Evolutionary conservation across 2,329 filamentous ascomycete species (phyloP), one percentile per base, ranked within the genome.

Genomic region (Cladorrhinum sp.): DNA sequence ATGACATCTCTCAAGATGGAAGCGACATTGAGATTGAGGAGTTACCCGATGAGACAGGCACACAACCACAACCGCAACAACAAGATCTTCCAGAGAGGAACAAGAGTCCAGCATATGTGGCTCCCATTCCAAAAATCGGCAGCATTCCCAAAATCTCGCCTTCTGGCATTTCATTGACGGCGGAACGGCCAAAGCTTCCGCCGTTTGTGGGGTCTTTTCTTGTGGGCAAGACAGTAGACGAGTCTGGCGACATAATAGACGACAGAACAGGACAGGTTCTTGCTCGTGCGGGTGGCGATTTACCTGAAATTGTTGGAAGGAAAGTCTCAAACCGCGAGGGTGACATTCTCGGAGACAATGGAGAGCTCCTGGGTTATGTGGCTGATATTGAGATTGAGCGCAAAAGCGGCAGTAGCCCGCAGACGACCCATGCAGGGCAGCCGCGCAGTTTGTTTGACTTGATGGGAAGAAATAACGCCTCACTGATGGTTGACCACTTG

Each of bases 221-320:
- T 21, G 75, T 77, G 52, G 81, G 79, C 48, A 79, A 79, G 64
- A 74, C 68, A 42, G 75, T 84, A 23, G 80, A 84, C 62, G 81
- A 84, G 68, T 81, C 82, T 53, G 82, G 81, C 58, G 83, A 83
- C 68, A 75, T 84, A 30, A 69, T 84, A 16, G 79, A 80, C 61
- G 77, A 74, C 62, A 73, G 80, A 18, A 68, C 68, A 14, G 81
- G 80, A 7, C 78, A 76, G 36, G 79, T 83, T 2, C 74, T 84
- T 2, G 82, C 81, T 33, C 78, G 80, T 48, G 81, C 78, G 5
- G 79, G 78, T 5, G 82, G 82, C 6, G 82, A 84, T 67, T 72
- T 85, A 23, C 82, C 82, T 3, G 77, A 80, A 52, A 83, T 84
- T 78, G 75, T 84, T 5, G 82, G 82, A 30, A 73, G 77, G 46